These are phyloP conservation scores for Hypoxylon sp. DNA, from an alignment of 2,329 filamentous ascomycete species.

Conservation along the genomic window DNA sequence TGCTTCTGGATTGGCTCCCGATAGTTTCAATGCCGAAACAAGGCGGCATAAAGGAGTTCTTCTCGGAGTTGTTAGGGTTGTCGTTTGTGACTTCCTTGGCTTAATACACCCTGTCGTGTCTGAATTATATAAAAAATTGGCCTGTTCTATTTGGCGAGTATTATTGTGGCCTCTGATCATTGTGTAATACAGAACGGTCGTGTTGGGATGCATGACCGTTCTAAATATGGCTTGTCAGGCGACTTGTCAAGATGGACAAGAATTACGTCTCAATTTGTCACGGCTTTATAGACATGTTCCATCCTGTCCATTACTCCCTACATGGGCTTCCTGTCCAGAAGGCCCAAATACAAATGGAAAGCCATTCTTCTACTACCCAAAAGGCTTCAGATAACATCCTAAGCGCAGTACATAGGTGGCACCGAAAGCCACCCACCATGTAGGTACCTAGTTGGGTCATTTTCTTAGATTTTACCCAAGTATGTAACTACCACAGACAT, in stretches of 20 bases:
- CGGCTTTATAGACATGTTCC: neutral
- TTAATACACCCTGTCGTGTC: constrained; percentile 2
- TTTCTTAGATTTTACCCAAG: neutral
- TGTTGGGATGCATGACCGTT: neutral
- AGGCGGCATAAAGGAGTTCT: neutral
- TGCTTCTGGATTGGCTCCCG: constrained; percentile 2
- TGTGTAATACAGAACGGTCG: neutral
- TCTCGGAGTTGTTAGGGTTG: neutral
- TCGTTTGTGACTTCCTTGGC: neutral
- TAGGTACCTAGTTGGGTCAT: neutral
- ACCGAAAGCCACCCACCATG: neutral
- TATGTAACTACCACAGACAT: neutral
- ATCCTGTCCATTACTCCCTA: neutral
- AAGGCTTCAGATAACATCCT: neutral
- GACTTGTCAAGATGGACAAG: neutral
- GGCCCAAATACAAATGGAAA: neutral
- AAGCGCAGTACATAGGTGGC: neutral
- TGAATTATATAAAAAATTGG: neutral
- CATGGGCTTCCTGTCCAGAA: neutral
- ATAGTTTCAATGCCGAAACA: neutral
- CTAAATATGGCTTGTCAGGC: neutral
- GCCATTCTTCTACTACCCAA: neutral
- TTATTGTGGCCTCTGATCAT: neutral
- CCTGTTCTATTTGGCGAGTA: neutral
- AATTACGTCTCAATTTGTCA: neutral